Conservation (phyloP, 768 basidiomycete species). For the Leccinum incarnatum region DNA sequence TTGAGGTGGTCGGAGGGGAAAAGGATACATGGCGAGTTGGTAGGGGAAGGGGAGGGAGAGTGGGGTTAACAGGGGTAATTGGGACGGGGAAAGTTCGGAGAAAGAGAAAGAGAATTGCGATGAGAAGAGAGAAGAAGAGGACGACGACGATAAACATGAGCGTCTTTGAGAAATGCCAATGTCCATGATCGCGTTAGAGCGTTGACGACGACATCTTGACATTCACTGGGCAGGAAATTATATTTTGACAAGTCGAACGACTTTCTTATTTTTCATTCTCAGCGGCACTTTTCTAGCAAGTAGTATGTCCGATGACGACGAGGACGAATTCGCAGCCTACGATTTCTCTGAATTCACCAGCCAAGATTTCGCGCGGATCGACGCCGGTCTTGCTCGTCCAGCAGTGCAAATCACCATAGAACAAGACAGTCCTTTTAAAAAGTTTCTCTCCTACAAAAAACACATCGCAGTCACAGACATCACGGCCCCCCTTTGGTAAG, state of each 20-base stretch:
- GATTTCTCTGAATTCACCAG: slow-evolving; percentile 56
- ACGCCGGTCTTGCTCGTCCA: slow-evolving; percentile 30
- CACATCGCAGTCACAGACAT: slow-evolving; percentile 63
- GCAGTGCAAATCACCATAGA: slow-evolving; percentile 31
- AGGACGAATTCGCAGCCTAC: slow-evolving; percentile 46
- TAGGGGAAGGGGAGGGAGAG: neutral
- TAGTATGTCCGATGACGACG: slow-evolving; percentile 26
- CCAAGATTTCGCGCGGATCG: slow-evolving; percentile 48
- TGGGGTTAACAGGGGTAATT: neutral
- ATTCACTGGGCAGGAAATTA: too few species aligned
- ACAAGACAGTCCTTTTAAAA: slow-evolving; percentile 38
- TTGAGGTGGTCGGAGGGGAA: neutral
- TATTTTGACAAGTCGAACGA: slow-evolving; percentile 20
- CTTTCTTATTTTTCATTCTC: slow-evolving; percentile 10
- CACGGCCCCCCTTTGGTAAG: slow-evolving; percentile 58
- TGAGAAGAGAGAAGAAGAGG: slow-evolving; percentile 1
- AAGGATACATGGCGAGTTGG: slow-evolving; percentile 22
- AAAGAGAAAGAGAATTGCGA: neutral
- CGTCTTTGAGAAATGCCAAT: neutral
- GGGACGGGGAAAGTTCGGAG: neutral
- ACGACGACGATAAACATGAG: slow-evolving; percentile 11
- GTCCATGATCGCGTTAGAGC: neutral
- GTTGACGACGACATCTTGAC: neutral
- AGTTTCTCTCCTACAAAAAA: slow-evolving; percentile 43
- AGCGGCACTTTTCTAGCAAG: slow-evolving; percentile 1